Base-by-base conservation (phyloP, 805 yeast species). In the Teunomyces cretensis region DNA sequence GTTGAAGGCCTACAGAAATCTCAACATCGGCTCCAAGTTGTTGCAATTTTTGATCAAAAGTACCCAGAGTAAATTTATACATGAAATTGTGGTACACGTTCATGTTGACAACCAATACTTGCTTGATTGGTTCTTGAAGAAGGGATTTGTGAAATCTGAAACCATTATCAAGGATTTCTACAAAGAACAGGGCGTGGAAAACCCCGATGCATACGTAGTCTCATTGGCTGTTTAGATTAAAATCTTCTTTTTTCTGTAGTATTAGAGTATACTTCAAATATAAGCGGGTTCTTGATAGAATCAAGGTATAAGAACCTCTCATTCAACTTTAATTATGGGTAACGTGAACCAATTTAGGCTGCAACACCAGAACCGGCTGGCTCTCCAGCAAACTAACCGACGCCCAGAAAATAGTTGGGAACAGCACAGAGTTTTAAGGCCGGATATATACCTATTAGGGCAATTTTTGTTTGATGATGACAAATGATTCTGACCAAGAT, bases 11-110 rank as follows among this genome's bases (percentile, higher is more conserved):
- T 89, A 88, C 64, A 68, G 84, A 50, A 62, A 72, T 12, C 68
- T 72, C 49, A 86, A 88, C 0, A 75, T 88, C 30, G 96, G 90
- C 15, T 58, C 66, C 11, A 67, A 73, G 55, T 71, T 88, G 35
- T 64, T 89, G 39, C 70, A 77, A 2, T 81, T 74, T 64, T 63
- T 86, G 13, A 75, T 80, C 26, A 76, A 78, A 27, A 72, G 80
- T 45, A 81, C 90, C 3, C 76, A 76, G 28, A 7, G 64, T 47
- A 67, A 76, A 49, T 82, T 72, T 53, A 66, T 84, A 24, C 83
- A 76, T 52, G 77, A 76, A 44, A 65, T 83, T 2, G 65, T 70
- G 11, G 65, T 76, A 9, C 86, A 83, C 54, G 84, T 79, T 7
- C 80, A 79, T 67, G 62, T 63, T 0, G 68, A 62, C 19, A 71